phyloP scores from a whole-genome alignment of 306 rosid genomes.

The Pueraria montana region DNA sequence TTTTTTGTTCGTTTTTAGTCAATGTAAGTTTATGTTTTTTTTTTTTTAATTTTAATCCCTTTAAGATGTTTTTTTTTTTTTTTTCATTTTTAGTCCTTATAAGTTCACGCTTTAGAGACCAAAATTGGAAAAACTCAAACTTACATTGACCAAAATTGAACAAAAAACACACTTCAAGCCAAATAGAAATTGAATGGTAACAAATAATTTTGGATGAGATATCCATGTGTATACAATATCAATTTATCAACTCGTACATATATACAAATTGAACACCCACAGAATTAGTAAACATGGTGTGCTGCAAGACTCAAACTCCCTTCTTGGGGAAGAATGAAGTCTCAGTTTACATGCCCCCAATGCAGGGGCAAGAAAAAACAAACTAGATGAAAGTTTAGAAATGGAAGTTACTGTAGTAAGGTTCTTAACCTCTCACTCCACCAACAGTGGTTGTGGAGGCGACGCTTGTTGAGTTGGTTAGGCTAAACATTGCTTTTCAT shows the following conservation, averaged over 20 bases:
- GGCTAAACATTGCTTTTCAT: no score
- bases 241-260: conserved; percentile 1
- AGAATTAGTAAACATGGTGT: conserved; percentile 45
- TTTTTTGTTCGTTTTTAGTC: no score
- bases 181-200: not conserved
- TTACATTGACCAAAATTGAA: no score
- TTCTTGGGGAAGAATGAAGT: conserved; percentile 63
- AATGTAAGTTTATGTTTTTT: no score
- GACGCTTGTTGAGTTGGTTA: not conserved
- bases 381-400: no score
- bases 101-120: no score
- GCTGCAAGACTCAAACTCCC: conserved; percentile 53
- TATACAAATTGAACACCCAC: conserved; percentile 51
- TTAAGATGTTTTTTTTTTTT: no score
- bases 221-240: not conserved
- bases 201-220: not conserved
- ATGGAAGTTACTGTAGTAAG: not conserved
- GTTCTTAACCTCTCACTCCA: conserved; percentile 13
- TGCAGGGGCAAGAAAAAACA: conserved; percentile 63
- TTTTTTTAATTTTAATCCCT: no score
- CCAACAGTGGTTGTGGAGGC: conserved; percentile 20
- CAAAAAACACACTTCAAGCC: no score
- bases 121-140: no score
- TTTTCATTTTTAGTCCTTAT: no score
- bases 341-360: conserved; percentile 78